These are phyloP conservation scores for Kitagawia praeruptora DNA, from an alignment of 129 eudicot genomes.

Conservation along the genomic window DNA sequence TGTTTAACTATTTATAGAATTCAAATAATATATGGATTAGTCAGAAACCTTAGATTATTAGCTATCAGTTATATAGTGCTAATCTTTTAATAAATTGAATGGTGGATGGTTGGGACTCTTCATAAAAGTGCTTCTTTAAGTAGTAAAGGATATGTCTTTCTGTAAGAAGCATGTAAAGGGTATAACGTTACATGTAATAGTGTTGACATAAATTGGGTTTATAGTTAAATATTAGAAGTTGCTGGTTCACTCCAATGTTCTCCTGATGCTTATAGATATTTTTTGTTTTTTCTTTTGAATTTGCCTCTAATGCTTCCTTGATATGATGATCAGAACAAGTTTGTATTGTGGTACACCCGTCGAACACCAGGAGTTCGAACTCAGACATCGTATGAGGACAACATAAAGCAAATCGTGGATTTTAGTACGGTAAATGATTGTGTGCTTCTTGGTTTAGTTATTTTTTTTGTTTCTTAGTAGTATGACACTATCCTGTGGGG, in stretches of 20 bases:
- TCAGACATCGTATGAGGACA: constrained; percentile 93
- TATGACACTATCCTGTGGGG: neutral
- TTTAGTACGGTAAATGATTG: constrained; percentile 50
- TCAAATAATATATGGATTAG: neutral
- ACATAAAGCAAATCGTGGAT: constrained; percentile 79
- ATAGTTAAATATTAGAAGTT: no score
- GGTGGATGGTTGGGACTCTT: neutral
- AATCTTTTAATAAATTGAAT: neutral
- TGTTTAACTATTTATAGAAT: neutral
- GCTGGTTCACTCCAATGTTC: neutral
- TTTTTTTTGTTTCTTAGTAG: neutral
- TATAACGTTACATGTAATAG: neutral
- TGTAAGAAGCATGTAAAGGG: neutral
- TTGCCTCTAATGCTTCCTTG: constrained; percentile 12
- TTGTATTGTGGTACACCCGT: constrained; percentile 97
- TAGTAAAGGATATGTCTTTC: neutral
- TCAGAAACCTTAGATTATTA: neutral
- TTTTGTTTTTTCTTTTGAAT: neutral
- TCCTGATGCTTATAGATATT: neutral
- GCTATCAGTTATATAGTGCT: neutral
- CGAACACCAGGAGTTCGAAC: constrained; percentile 91
- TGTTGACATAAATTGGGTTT: neutral
- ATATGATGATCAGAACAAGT: constrained; percentile 55
- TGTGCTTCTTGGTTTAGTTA: neutral
- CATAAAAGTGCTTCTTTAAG: neutral